A percentile compares a stretch with the other conserved stretches of the same genome.
Evolutionary conservation across 192 early-diverging fungal genomes (phyloP).

Genomic region (Podila minutissima): DNA sequence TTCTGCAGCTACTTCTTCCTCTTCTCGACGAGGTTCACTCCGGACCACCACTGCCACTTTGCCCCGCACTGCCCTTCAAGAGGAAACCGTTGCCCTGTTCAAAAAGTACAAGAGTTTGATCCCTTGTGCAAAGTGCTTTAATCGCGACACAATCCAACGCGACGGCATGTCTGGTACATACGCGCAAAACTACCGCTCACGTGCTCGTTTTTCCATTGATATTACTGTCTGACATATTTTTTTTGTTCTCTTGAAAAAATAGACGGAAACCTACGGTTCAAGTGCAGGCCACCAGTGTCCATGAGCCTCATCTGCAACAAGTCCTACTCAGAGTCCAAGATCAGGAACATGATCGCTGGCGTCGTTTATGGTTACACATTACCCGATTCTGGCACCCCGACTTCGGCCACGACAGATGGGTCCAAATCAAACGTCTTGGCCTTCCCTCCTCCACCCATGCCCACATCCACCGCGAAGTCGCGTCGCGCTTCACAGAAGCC

Average conservation of each 20-base stretch:
- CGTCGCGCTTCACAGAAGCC: conserved; percentile 19
- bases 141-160: conserved; percentile 47
- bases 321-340: conserved; percentile 51
- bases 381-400: conserved; percentile 19
- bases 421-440: conserved; percentile 1
- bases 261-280: conserved; percentile 49
- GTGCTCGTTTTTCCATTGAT: too few species aligned
- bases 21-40: conserved; percentile 30
- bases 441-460: conserved; percentile 16
- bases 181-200: too few species aligned
- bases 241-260: neutral
- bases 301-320: conserved; percentile 52
- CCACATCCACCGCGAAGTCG: conserved; percentile 3
- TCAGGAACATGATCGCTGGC: conserved; percentile 45
- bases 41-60: conserved; percentile 36
- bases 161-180: conserved; percentile 47
- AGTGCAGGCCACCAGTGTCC: conserved; percentile 42
- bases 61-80: conserved; percentile 38
- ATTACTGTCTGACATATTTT: too few species aligned
- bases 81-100: conserved; percentile 43
- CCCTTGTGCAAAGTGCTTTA: conserved; percentile 45
- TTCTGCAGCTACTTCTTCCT: conserved; percentile 12
- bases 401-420: conserved; percentile 2
- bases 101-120: conserved; percentile 43
- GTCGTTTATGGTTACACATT: conserved; percentile 42